A percentile compares a stretch with the other conserved stretches of the same genome.
Conservation (phyloP, 1,284 basidiomycete genomes). For the Cutaneotrichosporon cavernicola region DNA sequence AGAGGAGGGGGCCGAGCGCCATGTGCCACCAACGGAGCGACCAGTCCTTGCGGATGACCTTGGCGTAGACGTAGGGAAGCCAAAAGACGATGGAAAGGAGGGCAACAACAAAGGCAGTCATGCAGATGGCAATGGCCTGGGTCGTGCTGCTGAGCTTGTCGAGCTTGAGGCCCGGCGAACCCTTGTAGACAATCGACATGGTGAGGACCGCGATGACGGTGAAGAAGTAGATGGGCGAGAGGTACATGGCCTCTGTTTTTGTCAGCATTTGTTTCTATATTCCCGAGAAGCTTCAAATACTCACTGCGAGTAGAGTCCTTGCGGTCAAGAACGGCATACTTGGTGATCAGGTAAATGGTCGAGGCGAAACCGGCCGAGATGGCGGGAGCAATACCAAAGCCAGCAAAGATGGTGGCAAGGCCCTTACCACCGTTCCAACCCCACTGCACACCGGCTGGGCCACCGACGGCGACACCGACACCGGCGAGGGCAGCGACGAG, state of each 20-base stretch:
- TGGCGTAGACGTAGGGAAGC: conserved; percentile 56
- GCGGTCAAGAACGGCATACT: conserved; percentile 51
- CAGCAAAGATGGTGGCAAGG: conserved; percentile 54
- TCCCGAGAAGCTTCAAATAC: too few relatives aligned
- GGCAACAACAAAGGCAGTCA: conserved; percentile 52
- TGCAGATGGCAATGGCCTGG: conserved; percentile 53
- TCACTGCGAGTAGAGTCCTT: conserved; percentile 42
- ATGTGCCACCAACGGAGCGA: conserved; percentile 55
- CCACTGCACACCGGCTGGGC: conserved; percentile 54
- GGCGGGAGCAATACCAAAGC: conserved; percentile 51
- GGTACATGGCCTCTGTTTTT: conserved; percentile 35
- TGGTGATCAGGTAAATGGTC: conserved; percentile 54
- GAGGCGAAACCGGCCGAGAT: conserved; percentile 55
- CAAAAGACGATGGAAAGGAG: conserved; percentile 55
- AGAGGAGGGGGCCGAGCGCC: conserved; percentile 56
- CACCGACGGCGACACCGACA: conserved; percentile 56
- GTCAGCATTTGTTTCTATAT: too few relatives aligned
- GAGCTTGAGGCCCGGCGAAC: conserved; percentile 52
- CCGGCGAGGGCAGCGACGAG: conserved; percentile 56
- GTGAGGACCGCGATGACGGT: conserved; percentile 45
- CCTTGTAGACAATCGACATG: conserved; percentile 53
- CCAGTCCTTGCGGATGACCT: conserved; percentile 57
- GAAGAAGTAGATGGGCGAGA: conserved; percentile 56
- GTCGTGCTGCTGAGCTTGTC: conserved; percentile 46
- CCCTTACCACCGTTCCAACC: conserved; percentile 57